Evolutionary conservation across 352 stramenopile genomes (phyloP), one percentile per base, ranked within the genome.

Genomic region (Pythium myriotylum): DNA sequence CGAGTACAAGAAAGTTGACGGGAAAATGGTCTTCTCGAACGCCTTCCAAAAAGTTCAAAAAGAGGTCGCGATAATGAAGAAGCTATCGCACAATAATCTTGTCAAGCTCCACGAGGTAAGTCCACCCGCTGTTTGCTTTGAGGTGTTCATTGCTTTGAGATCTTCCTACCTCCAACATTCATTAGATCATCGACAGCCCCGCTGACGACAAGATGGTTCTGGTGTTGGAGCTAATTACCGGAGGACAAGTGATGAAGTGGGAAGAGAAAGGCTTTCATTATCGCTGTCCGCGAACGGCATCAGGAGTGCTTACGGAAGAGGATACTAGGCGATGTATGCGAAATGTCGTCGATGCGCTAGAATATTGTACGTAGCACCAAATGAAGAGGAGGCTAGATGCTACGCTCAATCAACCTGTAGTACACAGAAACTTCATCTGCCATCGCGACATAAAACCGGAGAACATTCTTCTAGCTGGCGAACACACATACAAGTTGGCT

Each of bases 391-490:
- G 26, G 6, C 19, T 42, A 19, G n/a, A 10, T 43, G 17, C 23
- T 53, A 24, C 61, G 29, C 12, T 55, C 29, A 62, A 10, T 37
- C 16, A 4, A 35, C 37, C 20, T 26, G 1, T 48, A 92, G 80
- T 95, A 12, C 88, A 96, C 54, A 56, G 61, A 7, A 89, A 92
- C 37, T 72, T 77, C 29, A 95, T 96, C 43, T 94, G 86, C 55
- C 88, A 95, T 35, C 83, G 88, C n/a, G 86, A 95, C 32, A 67
- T 95, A n/a, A 95, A 95, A 52, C 86, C 86, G 2, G 86, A 95
- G 60, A 95, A 95, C 54, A 93, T 95, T 48, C 57, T 95, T 2
- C 62, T 95, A 7, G 76, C 68, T 0, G 76, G 68, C 24, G 67
- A 88, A 43, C 72, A 76, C 22, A 74, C 72, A 2, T 88, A 77